These are phyloP conservation scores for Schizophyllum amplum DNA, from an alignment of 1,284 basidiomycete genomes.

Conservation along the genomic window DNA sequence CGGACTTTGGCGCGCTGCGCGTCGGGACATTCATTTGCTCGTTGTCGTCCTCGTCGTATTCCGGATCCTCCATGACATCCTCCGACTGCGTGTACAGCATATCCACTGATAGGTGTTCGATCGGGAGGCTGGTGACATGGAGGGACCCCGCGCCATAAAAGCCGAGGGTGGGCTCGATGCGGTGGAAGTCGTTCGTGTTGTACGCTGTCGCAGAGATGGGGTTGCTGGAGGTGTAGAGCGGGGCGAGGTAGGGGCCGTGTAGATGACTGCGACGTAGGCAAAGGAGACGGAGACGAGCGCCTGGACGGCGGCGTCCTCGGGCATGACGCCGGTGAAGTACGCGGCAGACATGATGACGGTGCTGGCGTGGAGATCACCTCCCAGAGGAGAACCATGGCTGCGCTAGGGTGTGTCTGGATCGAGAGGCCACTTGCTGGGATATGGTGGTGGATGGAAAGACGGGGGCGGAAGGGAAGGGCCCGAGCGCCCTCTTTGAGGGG, in stretches of 20 bases:
- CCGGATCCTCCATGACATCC: too few relatives aligned
- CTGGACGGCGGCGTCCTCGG: background rate
- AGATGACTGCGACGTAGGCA: background rate
- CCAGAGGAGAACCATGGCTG: background rate
- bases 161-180: background rate
- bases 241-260: background rate
- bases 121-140: too few relatives aligned
- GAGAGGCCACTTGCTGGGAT: background rate
- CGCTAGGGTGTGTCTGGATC: background rate
- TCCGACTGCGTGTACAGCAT: too few relatives aligned
- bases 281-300: background rate
- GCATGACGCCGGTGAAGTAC: background rate
- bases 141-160: background rate
- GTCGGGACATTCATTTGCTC: too few relatives aligned
- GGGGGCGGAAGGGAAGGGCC: background rate
- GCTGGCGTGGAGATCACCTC: background rate
- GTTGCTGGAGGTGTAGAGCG: background rate
- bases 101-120: too few relatives aligned
- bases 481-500: too few relatives aligned
- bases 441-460: background rate
- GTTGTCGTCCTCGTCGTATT: too few relatives aligned
- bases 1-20: too few relatives aligned
- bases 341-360: background rate
- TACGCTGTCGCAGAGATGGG: background rate
- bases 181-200: background rate